A percentile compares a stretch with the other conserved stretches of the same genome.
Conservation (phyloP, 2,329 filamentous ascomycete species). For the Colletotrichum paranaense region DNA sequence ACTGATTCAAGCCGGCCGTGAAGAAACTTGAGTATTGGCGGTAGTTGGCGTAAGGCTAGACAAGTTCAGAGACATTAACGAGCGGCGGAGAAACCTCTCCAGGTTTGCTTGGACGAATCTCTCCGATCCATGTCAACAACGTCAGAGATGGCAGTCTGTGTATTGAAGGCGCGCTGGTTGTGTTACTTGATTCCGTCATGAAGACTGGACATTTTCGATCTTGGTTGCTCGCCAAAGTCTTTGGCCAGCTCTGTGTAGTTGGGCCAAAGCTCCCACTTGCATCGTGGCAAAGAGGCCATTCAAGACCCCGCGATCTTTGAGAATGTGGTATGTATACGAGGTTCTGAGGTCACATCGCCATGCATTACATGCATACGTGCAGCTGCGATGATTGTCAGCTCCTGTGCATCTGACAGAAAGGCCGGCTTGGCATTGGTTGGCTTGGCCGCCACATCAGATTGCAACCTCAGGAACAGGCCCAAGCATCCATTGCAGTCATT, state of each 20-base stretch:
- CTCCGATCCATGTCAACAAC: background rate
- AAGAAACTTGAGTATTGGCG: background rate
- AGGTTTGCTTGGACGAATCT: background rate
- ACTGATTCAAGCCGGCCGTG: background rate
- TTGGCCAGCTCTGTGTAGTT: background rate
- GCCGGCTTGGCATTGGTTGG: background rate
- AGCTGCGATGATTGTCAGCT: background rate
- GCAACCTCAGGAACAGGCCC: background rate
- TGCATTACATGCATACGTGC: conserved; percentile 1
- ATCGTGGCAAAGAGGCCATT: background rate
- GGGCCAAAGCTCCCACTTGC: background rate
- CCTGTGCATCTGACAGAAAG: conserved; percentile 20
- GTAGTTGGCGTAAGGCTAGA: background rate
- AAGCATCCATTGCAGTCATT: background rate
- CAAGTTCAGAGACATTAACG: background rate
- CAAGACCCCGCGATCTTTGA: background rate
- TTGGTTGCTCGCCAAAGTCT: background rate
- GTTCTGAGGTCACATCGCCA: background rate
- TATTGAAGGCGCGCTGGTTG: background rate
- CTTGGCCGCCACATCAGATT: background rate
- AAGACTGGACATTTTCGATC: background rate
- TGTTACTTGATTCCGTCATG: background rate
- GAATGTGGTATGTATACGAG: background rate
- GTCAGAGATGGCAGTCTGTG: background rate
- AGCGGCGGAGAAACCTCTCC: background rate